Conservation (phyloP, 2,329 filamentous ascomycete genomes). For the Periconia sp. region DNA sequence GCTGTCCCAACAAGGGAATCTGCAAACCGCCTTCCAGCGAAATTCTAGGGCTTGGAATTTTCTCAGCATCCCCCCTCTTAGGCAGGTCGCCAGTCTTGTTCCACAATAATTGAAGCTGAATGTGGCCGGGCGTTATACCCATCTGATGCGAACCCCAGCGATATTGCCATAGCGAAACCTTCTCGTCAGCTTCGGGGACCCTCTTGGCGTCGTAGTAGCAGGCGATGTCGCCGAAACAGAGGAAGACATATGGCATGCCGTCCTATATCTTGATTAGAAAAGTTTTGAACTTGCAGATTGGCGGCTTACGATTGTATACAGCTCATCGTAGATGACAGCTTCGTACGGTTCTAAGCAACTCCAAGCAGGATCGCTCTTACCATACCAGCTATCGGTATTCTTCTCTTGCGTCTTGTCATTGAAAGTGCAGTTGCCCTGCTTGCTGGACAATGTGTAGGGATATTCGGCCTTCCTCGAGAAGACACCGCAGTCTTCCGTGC, state of each 20-base stretch:
- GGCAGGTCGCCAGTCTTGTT: constrained; percentile 29
- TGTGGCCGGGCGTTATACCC: constrained; percentile 42
- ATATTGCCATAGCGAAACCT: constrained; percentile 35
- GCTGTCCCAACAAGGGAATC: constrained; percentile 25
- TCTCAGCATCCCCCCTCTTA: constrained; percentile 18
- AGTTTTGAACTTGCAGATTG: no score
- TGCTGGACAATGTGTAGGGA: constrained; percentile 36
- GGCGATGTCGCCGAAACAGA: constrained; percentile 40
- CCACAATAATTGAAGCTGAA: constrained; percentile 39
- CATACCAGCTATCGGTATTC: constrained; percentile 40
- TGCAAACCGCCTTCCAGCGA: constrained; percentile 23
- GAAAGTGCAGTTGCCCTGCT: constrained; percentile 40
- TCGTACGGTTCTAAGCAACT: constrained; percentile 25
- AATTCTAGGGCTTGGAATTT: constrained; percentile 25
- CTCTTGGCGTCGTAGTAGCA: constrained; percentile 42
- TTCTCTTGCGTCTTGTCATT: constrained; percentile 28
- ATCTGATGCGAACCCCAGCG: constrained; percentile 40
- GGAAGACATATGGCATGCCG: constrained; percentile 38
- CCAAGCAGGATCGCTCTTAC: constrained; percentile 32
- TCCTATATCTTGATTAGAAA: constrained; percentile 12
- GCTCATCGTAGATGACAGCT: constrained; percentile 29
- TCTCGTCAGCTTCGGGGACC: constrained; percentile 22
- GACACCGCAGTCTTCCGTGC: constrained; percentile 25
- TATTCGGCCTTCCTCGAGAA: constrained; percentile 28
- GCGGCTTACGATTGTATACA: constrained; percentile 40